These are phyloP conservation scores for Cudoniella acicularis DNA, from an alignment of 495 filamentous ascomycete genomes.

Conservation along the genomic window DNA sequence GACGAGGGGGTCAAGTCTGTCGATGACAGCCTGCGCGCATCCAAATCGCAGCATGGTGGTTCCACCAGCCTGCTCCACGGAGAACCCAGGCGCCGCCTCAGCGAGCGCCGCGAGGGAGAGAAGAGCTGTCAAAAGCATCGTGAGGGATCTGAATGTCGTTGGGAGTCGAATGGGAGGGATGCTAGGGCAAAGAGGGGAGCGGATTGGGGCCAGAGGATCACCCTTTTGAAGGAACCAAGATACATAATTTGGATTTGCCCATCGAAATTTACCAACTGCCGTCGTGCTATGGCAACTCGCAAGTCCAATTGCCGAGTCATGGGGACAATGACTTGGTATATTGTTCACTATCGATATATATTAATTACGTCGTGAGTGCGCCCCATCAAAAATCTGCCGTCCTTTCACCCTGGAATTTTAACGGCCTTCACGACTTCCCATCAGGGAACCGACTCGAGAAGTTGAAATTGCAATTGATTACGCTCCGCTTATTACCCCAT, in stretches of 20 bases:
- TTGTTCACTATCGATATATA: neutral
- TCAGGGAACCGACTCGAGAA: neutral
- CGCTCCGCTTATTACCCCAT: neutral
- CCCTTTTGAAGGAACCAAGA: neutral
- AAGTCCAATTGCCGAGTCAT: neutral
- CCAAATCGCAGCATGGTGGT: constrained; percentile 12
- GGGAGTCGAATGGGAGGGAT: neutral
- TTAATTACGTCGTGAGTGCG: neutral
- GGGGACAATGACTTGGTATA: neutral
- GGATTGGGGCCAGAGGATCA: neutral
- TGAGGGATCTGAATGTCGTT: neutral
- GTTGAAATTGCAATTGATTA: neutral
- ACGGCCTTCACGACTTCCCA: neutral
- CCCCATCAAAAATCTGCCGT: neutral
- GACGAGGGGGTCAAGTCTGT: constrained; percentile 63
- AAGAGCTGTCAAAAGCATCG: neutral
- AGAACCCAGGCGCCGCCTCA: neutral
- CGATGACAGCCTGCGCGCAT: constrained; percentile 31
- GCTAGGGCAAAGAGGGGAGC: neutral
- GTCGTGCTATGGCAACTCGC: neutral
- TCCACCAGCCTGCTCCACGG: neutral
- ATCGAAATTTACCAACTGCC: neutral
- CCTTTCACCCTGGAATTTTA: neutral
- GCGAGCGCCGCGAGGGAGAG: neutral
- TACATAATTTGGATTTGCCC: neutral